phyloP scores from a whole-genome alignment of 78 protist species.

The Planoprotostelium fungivorum region DNA sequence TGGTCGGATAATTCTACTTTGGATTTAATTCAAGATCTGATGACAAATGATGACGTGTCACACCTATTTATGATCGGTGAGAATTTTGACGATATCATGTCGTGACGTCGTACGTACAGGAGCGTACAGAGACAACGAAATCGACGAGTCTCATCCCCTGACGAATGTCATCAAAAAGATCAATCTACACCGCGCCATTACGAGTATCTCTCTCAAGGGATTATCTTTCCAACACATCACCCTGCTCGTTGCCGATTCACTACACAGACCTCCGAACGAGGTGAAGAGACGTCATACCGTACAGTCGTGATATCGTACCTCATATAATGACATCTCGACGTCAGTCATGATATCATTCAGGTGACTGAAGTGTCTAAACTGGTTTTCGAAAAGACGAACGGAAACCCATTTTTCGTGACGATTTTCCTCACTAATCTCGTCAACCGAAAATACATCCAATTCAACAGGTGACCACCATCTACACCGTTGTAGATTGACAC shows the following conservation, averaged over 20 bases:
- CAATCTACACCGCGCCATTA: not conserved
- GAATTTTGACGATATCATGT: not conserved
- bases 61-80: slow-evolving; percentile 12
- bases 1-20: slow-evolving; percentile 12
- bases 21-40: not conserved
- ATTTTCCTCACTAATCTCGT: slow-evolving; percentile 32
- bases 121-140: slow-evolving; percentile 48
- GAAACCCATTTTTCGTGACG: slow-evolving; percentile 36
- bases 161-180: not conserved
- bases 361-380: slow-evolving; percentile 21
- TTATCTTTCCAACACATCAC: slow-evolving; percentile 16
- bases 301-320: slow-evolving; percentile 22
- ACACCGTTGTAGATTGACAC: not conserved
- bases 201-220: not conserved
- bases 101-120: slow-evolving; percentile 17
- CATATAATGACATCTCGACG: slow-evolving; percentile 11
- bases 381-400: slow-evolving; percentile 28
- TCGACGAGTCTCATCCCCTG: slow-evolving; percentile 3
- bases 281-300: too few relatives aligned
- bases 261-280: not conserved
- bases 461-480: not conserved
- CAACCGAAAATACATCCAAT: slow-evolving; percentile 15
- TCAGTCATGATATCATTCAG: too few relatives aligned
- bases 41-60: slow-evolving; percentile 15
- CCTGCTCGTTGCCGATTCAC: slow-evolving; percentile 8